phyloP scores from a whole-genome alignment of 345 rosid genomes.

The Populus pruinosa region DNA sequence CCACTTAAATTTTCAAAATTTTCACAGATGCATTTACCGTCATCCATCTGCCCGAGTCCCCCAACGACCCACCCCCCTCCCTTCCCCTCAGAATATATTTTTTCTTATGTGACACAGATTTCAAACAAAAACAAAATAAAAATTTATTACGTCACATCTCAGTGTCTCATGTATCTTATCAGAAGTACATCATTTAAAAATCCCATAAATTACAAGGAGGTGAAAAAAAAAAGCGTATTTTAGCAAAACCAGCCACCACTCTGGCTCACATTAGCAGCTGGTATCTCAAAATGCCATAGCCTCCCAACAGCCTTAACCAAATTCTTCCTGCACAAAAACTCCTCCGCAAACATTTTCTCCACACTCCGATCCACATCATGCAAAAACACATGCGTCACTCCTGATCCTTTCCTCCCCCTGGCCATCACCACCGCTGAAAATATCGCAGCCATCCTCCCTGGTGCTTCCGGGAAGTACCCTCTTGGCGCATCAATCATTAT shows the following conservation, averaged over 20 bases:
- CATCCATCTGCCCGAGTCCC: not conserved
- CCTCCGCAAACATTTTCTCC: conserved; percentile 58
- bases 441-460: conserved; percentile 77
- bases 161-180: not conserved
- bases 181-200: not conserved
- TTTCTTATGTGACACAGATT: not conserved
- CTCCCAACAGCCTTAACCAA: conserved; percentile 45
- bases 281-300: conserved; percentile 76
- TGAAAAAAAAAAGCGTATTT: not conserved
- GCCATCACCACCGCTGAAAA: conserved; percentile 85
- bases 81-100: not conserved
- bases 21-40: no score
- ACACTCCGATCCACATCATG: conserved; percentile 69
- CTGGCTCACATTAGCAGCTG: conserved; percentile 38
- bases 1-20: no score
- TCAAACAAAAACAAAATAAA: not conserved
- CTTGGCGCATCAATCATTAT: conserved; percentile 84
- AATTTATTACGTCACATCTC: not conserved
- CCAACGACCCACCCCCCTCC: not conserved
- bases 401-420: conserved; percentile 54
- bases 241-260: conserved; percentile 51
- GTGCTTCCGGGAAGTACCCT: conserved; percentile 65
- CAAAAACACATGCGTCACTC: conserved; percentile 68
- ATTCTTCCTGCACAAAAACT: conserved; percentile 60
- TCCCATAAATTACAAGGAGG: no score